These are phyloP conservation scores for Penicillium robsamsonii DNA, from an alignment of 495 filamentous ascomycete species.

Conservation along the genomic window DNA sequence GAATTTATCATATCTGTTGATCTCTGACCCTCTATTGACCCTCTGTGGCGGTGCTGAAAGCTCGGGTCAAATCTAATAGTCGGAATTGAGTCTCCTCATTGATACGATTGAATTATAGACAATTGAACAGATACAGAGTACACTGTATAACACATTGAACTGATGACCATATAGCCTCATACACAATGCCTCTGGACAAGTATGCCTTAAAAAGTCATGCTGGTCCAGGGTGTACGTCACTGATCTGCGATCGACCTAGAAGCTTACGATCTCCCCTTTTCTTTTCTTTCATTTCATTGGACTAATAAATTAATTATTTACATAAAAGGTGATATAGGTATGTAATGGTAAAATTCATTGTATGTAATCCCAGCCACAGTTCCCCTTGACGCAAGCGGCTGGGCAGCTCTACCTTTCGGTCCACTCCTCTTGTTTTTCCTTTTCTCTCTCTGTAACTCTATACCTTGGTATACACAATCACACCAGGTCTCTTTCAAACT, in stretches of 20 bases:
- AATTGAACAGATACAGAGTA: background rate
- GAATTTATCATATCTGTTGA: too few species aligned
- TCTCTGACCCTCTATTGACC: background rate
- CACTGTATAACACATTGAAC: too few species aligned
- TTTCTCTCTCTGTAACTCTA: background rate
- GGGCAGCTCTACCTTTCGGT: slow-evolving; percentile 17
- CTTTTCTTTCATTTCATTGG: background rate
- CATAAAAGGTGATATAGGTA: background rate
- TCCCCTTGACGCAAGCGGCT: slow-evolving; percentile 35
- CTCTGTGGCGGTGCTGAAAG: slow-evolving; percentile 10
- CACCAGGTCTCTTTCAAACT: background rate
- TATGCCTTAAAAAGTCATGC: too few species aligned
- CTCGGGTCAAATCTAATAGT: slow-evolving; percentile 13
- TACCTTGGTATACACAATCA: background rate
- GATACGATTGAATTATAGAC: background rate
- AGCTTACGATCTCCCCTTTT: slow-evolving; percentile 17
- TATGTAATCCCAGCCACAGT: slow-evolving; percentile 24
- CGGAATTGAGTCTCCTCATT: background rate
- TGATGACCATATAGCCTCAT: too few species aligned
- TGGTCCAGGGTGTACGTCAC: slow-evolving; percentile 16
- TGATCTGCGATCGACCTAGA: slow-evolving; percentile 25
- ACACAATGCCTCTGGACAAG: too few species aligned
- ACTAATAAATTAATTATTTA: background rate
- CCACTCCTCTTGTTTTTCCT: slow-evolving; percentile 5
- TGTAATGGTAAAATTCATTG: slow-evolving; percentile 1